phyloP scores from a whole-genome alignment of 179 eudicot genomes.

The Camellia oleifera region DNA sequence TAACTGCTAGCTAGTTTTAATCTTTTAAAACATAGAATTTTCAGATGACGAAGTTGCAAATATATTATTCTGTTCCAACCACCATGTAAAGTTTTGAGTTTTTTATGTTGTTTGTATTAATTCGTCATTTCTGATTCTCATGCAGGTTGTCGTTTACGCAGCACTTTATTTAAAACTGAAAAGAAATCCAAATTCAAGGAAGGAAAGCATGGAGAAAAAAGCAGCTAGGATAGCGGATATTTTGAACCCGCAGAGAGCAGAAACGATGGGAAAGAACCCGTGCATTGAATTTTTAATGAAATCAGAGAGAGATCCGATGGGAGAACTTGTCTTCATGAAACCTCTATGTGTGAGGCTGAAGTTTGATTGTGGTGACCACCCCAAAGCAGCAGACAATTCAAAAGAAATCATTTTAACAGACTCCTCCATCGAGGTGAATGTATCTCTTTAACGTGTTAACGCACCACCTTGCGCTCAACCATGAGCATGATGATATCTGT shows the following conservation, averaged over 20 bases:
- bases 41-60: too few relatives aligned
- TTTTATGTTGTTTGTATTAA: background rate
- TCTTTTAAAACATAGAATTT: too few relatives aligned
- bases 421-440: constrained; percentile 56
- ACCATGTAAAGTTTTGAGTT: background rate
- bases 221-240: constrained; percentile 57
- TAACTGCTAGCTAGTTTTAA: too few relatives aligned
- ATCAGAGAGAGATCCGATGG: constrained; percentile 39
- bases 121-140: constrained; percentile 3
- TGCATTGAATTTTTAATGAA: constrained; percentile 37
- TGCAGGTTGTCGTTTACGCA: constrained; percentile 64
- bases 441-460: constrained; percentile 34
- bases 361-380: constrained; percentile 57
- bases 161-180: constrained; percentile 70
- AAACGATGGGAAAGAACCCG: constrained; percentile 31
- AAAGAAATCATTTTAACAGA: constrained; percentile 62
- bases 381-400: constrained; percentile 55
- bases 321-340: constrained; percentile 61
- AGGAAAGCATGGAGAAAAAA: constrained; percentile 35
- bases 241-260: constrained; percentile 29
- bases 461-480: background rate
- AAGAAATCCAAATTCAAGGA: constrained; percentile 17
- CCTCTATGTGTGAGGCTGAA: constrained; percentile 61
- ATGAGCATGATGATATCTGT: background rate
- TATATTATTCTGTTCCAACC: background rate